A percentile compares a stretch with the other conserved stretches of the same genome.
These are phyloP conservation scores for Chrysochromulina parva DNA, from an alignment of 78 protist genomes.

Conservation along the genomic window DNA sequence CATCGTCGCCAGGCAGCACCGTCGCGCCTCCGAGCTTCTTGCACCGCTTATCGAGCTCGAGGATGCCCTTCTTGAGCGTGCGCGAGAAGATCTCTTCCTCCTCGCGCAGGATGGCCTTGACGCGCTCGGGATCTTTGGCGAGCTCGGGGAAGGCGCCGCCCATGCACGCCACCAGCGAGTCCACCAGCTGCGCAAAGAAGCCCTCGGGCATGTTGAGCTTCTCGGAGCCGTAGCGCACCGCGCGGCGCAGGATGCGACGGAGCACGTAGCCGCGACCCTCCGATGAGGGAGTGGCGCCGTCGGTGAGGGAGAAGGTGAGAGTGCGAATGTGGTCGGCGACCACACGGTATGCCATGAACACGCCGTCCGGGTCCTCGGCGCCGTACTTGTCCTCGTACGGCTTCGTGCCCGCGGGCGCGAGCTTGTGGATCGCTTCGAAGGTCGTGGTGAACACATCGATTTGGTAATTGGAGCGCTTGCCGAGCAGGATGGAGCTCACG, in stretches of 20 bases:
- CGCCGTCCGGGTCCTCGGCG: constrained; percentile 78
- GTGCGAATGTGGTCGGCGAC: constrained; percentile 98
- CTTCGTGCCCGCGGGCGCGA: no score
- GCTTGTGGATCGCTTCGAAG: constrained; percentile 81
- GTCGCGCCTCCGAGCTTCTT: neutral
- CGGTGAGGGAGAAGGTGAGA: constrained; percentile 90
- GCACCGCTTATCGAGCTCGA: constrained; percentile 48
- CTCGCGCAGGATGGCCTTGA: constrained; percentile 52
- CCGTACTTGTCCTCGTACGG: constrained; percentile 50
- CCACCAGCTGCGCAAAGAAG: constrained; percentile 80
- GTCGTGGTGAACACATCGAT: constrained; percentile 88
- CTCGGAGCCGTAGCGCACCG: constrained; percentile 88
- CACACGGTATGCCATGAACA: constrained; percentile 97
- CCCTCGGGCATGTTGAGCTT: constrained; percentile 71
- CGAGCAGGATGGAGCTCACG: constrained; percentile 62
- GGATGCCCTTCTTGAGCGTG: constrained; percentile 63
- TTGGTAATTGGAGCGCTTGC: constrained; percentile 93
- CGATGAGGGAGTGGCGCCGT: constrained; percentile 89
- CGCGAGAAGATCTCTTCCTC: constrained; percentile 85
- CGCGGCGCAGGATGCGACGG: constrained; percentile 94
- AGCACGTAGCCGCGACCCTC: constrained; percentile 85
- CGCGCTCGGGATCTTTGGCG: constrained; percentile 26
- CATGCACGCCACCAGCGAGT: constrained; percentile 62
- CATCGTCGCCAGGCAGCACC: constrained; percentile 63
- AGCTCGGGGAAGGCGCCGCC: constrained; percentile 89